phyloP scores from a whole-genome alignment of 139 green algal species.

The Klebsormidium nitens region DNA sequence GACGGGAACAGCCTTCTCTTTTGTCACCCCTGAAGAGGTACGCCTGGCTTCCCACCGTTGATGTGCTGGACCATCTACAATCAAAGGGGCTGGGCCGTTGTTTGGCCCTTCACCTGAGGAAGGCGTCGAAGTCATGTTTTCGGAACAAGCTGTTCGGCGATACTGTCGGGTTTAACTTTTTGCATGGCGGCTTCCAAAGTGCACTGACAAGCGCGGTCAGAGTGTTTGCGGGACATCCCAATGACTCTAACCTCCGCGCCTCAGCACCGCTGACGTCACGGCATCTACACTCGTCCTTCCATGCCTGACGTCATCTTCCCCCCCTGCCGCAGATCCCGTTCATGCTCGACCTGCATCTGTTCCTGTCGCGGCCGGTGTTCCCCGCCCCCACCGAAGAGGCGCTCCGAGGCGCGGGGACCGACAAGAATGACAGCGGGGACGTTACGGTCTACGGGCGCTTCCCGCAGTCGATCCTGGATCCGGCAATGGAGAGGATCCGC shows the following conservation, averaged over 20 bases:
- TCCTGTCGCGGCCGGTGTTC: slow-evolving; percentile 62
- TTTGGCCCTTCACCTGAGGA: too few relatives aligned
- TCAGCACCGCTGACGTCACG: too few relatives aligned
- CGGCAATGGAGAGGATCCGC: slow-evolving; percentile 55
- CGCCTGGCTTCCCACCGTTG: not conserved
- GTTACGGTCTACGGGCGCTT: slow-evolving; percentile 37
- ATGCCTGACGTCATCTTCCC: too few relatives aligned
- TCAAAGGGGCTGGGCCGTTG: too few relatives aligned
- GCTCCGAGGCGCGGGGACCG: not conserved
- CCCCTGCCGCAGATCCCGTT: slow-evolving; percentile 51
- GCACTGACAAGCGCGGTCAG: too few relatives aligned
- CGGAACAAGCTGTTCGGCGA: too few relatives aligned
- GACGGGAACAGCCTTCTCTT: slow-evolving; percentile 66
- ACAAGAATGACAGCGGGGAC: not conserved
- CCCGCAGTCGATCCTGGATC: slow-evolving; percentile 55
- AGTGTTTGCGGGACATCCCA: too few relatives aligned
- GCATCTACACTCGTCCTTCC: too few relatives aligned
- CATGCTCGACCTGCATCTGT: slow-evolving; percentile 94
- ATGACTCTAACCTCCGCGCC: too few relatives aligned
- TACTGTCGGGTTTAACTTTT: too few relatives aligned
- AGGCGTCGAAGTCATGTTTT: too few relatives aligned
- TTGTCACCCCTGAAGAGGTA: slow-evolving; percentile 47
- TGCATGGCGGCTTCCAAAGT: too few relatives aligned
- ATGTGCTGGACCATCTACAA: not conserved
- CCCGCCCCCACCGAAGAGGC: slow-evolving; percentile 42